Percentiles rank a stretch among this genome's conserved stretches.
Conservation (phyloP, 495 filamentous ascomycete genomes). For the Aspergillus saccharolyticus region DNA sequence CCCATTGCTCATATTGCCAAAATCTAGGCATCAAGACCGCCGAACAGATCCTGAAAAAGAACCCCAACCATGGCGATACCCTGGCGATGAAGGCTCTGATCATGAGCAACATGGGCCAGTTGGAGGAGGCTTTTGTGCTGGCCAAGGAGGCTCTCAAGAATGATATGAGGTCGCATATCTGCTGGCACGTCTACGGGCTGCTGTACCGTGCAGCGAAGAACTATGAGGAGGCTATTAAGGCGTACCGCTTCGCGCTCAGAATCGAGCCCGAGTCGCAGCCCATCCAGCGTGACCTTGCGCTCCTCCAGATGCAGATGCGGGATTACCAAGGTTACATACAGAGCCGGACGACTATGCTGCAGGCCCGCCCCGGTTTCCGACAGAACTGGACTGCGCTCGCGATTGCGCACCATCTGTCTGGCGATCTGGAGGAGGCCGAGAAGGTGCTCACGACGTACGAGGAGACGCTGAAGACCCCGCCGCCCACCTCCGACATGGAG, state of each 20-base stretch:
- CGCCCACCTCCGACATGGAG: constrained; percentile 75
- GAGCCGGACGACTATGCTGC: constrained; percentile 78
- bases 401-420: constrained; percentile 83
- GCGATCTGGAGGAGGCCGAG: constrained; percentile 80
- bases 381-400: constrained; percentile 97
- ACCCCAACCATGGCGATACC: constrained; percentile 95
- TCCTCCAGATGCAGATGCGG: constrained; percentile 93
- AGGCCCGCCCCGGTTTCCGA: constrained; percentile 68
- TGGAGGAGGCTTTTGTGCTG: constrained; percentile 87
- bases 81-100: constrained; percentile 98
- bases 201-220: constrained; percentile 91
- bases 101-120: constrained; percentile 83
- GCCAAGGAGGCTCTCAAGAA: constrained; percentile 86
- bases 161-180: constrained; percentile 98
- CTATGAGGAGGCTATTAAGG: constrained; percentile 97
- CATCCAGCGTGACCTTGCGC: constrained; percentile 89
- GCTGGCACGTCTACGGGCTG: constrained; percentile 99
- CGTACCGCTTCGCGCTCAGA: constrained; percentile 89
- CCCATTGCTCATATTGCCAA: constrained; percentile 9
- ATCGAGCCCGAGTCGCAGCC: constrained; percentile 89
- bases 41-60: constrained; percentile 89
- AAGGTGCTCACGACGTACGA: constrained; percentile 88
- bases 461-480: constrained; percentile 74
- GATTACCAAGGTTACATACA: constrained; percentile 92
- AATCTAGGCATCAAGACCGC: constrained; percentile 83